These are phyloP conservation scores for Lentinula detonsa DNA, from an alignment of 768 basidiomycete genomes.

Conservation along the genomic window DNA sequence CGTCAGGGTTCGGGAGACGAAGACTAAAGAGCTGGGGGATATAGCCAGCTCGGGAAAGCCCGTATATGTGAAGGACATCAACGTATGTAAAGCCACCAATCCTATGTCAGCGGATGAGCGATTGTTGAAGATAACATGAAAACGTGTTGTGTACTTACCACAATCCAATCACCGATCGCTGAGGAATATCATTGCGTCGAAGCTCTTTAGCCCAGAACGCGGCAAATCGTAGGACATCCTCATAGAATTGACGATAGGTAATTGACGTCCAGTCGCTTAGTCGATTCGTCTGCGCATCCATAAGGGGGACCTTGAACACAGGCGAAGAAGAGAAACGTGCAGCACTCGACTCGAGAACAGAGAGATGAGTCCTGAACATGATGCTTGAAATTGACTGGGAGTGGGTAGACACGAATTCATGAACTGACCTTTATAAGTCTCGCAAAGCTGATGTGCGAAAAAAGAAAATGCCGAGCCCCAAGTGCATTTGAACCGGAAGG, in stretches of 20 bases:
- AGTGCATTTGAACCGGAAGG: neutral
- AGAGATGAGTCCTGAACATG: conserved; percentile 43
- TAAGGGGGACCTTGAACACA: conserved; percentile 47
- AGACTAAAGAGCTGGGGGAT: conserved; percentile 62
- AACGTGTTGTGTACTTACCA: conserved; percentile 37
- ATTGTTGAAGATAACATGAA: neutral
- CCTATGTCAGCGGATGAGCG: conserved; percentile 30
- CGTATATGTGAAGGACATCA: conserved; percentile 59
- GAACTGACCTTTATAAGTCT: conserved; percentile 8
- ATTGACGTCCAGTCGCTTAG: conserved; percentile 40
- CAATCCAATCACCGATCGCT: conserved; percentile 52
- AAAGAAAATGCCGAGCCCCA: conserved; percentile 2
- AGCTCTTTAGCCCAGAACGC: conserved; percentile 47
- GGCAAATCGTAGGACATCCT: conserved; percentile 51
- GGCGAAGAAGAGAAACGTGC: conserved; percentile 34
- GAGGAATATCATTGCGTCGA: conserved; percentile 29
- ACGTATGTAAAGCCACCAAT: conserved; percentile 55
- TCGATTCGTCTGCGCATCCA: conserved; percentile 22
- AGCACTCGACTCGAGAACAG: conserved; percentile 45
- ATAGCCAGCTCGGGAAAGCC: conserved; percentile 60
- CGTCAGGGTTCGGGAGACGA: conserved; percentile 50
- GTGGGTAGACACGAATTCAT: neutral
- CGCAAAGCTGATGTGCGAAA: neutral
- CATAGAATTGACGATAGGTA: conserved; percentile 45
- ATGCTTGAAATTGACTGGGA: conserved; percentile 7